phyloP scores from a whole-genome alignment of 768 basidiomycete genomes.

The Fistulinella prunicolor region DNA sequence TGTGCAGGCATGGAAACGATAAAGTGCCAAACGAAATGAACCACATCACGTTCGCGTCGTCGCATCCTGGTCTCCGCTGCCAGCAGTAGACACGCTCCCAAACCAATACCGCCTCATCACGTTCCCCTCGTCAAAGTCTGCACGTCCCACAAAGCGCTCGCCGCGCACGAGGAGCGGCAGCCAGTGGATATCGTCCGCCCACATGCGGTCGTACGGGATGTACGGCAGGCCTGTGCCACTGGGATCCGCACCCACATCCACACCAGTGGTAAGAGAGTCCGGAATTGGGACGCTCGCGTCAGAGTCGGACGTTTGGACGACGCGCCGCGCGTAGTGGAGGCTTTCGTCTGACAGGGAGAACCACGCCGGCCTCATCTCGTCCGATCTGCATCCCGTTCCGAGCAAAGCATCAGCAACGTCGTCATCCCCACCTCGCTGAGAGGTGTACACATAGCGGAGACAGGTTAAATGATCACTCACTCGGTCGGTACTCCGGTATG shows the following conservation, averaged over 20 bases:
- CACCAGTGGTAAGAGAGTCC: neutral
- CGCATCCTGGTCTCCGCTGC: too few species aligned
- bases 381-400: conserved; percentile 48
- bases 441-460: too few species aligned
- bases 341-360: conserved; percentile 42
- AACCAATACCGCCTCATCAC: conserved; percentile 74
- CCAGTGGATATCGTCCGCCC: conserved; percentile 68
- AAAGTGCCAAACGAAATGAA: too few species aligned
- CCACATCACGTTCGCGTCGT: neutral
- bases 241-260: too few species aligned
- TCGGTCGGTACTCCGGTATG: conserved; percentile 62
- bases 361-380: conserved; percentile 89
- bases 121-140: conserved; percentile 73
- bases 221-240: conserved; percentile 20
- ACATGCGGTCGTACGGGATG: conserved; percentile 61
- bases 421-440: too few species aligned
- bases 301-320: neutral
- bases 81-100: conserved; percentile 46
- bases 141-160: conserved; percentile 45
- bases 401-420: too few species aligned
- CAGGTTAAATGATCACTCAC: too few species aligned
- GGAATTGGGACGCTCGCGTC: neutral
- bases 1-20: too few species aligned
- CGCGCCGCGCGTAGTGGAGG: conserved; percentile 9
- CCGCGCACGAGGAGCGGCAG: conserved; percentile 54